Conservation (phyloP, 306 rosid species). For the Styphnolobium japonicum region DNA sequence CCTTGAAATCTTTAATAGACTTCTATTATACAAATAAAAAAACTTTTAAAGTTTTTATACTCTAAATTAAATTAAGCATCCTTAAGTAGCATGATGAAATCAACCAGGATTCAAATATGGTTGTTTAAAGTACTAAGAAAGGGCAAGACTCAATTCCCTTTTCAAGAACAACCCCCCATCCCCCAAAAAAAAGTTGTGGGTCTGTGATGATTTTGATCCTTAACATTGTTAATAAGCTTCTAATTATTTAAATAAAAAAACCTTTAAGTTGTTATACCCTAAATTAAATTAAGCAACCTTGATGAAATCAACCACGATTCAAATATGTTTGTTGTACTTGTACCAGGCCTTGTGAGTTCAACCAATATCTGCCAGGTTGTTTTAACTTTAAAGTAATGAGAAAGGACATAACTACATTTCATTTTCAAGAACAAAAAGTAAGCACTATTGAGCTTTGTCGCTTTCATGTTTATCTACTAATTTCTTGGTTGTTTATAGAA, state of each 20-base stretch:
- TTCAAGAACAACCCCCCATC: too few relatives aligned
- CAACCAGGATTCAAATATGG: background rate
- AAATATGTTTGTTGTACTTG: background rate
- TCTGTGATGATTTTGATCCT: background rate
- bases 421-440: background rate
- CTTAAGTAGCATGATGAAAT: background rate
- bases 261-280: background rate
- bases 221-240: background rate
- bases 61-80: too few relatives aligned
- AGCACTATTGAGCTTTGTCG: background rate
- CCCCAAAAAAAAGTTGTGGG: too few relatives aligned
- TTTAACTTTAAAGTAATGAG: background rate
- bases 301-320: background rate
- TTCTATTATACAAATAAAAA: too few relatives aligned
- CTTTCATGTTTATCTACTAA: background rate
- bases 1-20: too few relatives aligned
- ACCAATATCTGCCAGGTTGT: background rate
- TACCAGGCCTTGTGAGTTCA: background rate
- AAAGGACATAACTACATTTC: slow-evolving; percentile 9
- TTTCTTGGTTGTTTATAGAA: background rate
- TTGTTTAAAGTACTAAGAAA: background rate
- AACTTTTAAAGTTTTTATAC: too few relatives aligned
- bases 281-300: background rate
- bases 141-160: background rate
- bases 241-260: background rate